Conservation (phyloP, 345 rosid genomes). For the Lepidium sativum region DNA sequence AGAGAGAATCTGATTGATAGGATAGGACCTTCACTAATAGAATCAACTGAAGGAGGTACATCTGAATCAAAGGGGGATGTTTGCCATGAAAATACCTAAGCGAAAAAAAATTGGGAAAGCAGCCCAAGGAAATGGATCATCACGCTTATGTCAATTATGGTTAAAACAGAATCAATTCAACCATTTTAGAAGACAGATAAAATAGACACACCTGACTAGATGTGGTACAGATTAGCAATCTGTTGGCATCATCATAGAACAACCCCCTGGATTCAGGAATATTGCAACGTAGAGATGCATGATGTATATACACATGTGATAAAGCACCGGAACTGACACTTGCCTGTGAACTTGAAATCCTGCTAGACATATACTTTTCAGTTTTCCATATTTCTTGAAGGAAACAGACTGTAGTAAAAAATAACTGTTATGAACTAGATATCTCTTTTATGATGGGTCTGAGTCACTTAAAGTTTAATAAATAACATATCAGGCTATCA, state of each 20-base stretch:
- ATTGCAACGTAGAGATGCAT: slow-evolving; percentile 63
- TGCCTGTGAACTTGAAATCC: slow-evolving; percentile 62
- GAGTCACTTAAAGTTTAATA: not conserved
- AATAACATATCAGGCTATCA: not conserved
- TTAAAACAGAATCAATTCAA: not conserved
- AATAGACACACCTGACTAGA: slow-evolving; percentile 48
- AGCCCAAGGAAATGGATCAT: not conserved
- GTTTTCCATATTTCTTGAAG: slow-evolving; percentile 14
- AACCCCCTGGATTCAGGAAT: slow-evolving; percentile 63
- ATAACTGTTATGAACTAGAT: not conserved
- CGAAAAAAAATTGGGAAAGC: not conserved
- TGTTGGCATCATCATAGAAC: slow-evolving; percentile 89
- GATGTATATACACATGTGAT: slow-evolving; percentile 74
- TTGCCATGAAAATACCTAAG: slow-evolving; percentile 85
- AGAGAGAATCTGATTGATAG: slow-evolving; percentile 69
- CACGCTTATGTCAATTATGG: not conserved
- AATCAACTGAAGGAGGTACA: slow-evolving; percentile 56
- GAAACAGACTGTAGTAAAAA: not conserved
- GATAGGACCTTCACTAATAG: slow-evolving; percentile 74
- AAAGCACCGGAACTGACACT: slow-evolving; percentile 55
- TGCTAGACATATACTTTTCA: slow-evolving; percentile 40
- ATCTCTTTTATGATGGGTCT: not conserved
- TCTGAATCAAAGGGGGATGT: slow-evolving; percentile 54
- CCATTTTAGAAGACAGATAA: slow-evolving; percentile 4
- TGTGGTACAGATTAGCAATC: slow-evolving; percentile 52